Evolutionary conservation across 2,329 filamentous ascomycete species (phyloP).

Genomic region (Penicillium nordicum): DNA sequence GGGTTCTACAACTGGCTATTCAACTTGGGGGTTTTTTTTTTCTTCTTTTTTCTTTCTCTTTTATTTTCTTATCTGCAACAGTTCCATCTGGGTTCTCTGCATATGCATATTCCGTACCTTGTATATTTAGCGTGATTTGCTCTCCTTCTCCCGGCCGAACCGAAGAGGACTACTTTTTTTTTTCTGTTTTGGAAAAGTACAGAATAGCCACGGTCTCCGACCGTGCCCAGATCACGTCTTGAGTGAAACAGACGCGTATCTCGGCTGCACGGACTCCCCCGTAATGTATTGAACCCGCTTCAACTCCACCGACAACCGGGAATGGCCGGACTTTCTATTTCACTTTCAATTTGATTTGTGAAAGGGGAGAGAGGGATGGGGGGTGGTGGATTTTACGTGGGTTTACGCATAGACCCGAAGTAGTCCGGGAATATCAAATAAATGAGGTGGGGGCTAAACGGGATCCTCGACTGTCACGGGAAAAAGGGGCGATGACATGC

Average conservation of each 20-base stretch:
- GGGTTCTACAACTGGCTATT: neutral
- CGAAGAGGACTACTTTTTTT: neutral
- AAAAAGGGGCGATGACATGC: constrained; percentile 24
- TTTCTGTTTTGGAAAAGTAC: neutral
- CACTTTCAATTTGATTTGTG: neutral
- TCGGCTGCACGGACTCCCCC: constrained; percentile 34
- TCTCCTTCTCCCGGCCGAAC: constrained; percentile 9
- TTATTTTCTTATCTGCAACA: constrained; percentile 1
- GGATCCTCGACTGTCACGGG: constrained; percentile 8
- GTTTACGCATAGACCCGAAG: constrained; percentile 3
- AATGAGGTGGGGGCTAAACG: constrained; percentile 8
- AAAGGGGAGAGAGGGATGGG: neutral
- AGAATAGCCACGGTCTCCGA: neutral
- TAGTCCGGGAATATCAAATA: neutral
- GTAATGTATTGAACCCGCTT: constrained; percentile 4
- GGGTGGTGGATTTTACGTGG: neutral
- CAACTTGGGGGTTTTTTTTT: too few species aligned
- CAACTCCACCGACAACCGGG: constrained; percentile 21
- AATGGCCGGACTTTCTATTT: constrained; percentile 20
- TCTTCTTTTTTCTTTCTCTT: neutral
- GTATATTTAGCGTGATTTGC: neutral
- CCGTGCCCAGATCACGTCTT: constrained; percentile 12
- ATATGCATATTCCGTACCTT: constrained; percentile 5
- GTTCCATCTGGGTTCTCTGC: constrained; percentile 3
- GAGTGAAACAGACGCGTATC: constrained; percentile 36